Base-by-base conservation (phyloP, 371 early-diverging fungal genomes). In the Rhizomucor pusillus region DNA sequence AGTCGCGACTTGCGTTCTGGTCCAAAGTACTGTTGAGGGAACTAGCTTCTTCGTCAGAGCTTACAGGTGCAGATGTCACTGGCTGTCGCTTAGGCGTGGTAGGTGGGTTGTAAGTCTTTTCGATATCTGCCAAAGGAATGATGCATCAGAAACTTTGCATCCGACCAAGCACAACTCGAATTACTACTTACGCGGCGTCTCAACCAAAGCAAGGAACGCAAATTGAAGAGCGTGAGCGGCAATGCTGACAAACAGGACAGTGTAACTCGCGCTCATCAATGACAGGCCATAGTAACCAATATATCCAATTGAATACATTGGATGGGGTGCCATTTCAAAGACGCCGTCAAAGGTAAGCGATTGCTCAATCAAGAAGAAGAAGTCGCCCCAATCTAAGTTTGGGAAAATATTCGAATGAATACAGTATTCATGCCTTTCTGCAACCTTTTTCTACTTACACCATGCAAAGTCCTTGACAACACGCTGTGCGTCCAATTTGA, bases 301-400 rank as follows among this genome's bases (percentile, higher is more conserved):
- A 62, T 96, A 98, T 0, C 98, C 98, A 34, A 98, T 89, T 10
- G 95, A 94, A 71, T 98, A 98, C 97, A 97, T 97, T 1, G 98
- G 98, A 62, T 98, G 98, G 20, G 97, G 97, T 0, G 94, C 95
- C 88, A 93, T 88, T 65, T 95, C 97, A 69, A 95, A 96, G 0
- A 94, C 93, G 25, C 95, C 94, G 69, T 95, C 93, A 63, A 94
- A 94, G 0, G 91, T 92, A 44, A 94, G 71, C 11, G 88, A 84
- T 60, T 90, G 88, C 48, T 92, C 91, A 35, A 94, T 81, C 54
- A 93, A 75, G 70, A 96, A 96, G 82, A 97, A 98, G 69, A 98
- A 98, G 68, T 97, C 97, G 37, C 97, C 98, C 97, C 97, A 97
- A 70, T 97, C 90, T 90, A 67, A 29, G 3, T 29, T 29, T 29